Evolutionary conservation across 495 filamentous ascomycete genomes (phyloP).

Genomic region (Aspergillus steynii): DNA sequence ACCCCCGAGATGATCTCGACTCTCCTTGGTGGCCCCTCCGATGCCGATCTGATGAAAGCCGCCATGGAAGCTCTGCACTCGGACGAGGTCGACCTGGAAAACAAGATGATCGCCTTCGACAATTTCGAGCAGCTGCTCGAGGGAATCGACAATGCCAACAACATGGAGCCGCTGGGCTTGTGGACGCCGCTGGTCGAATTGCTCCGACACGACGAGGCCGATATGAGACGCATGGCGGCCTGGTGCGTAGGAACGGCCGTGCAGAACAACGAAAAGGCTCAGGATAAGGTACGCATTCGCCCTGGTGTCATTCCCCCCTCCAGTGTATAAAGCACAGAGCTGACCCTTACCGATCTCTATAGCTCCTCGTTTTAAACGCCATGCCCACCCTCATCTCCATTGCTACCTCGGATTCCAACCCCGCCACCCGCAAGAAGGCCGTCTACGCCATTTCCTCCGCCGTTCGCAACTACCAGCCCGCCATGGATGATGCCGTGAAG

Average conservation of each 20-base stretch:
- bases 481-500: constrained; percentile 61
- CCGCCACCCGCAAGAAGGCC: constrained; percentile 78
- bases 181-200: constrained; percentile 78
- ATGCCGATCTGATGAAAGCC: constrained; percentile 86
- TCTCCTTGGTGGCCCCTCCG: constrained; percentile 78
- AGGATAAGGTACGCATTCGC: constrained; percentile 61
- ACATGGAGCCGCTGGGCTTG: constrained; percentile 71
- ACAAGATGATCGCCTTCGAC: constrained; percentile 88
- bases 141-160: constrained; percentile 92
- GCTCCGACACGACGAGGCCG: constrained; percentile 64
- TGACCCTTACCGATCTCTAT: constrained; percentile 18
- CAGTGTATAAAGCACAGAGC: neutral
- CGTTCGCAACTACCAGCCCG: constrained; percentile 83
- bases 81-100: constrained; percentile 64
- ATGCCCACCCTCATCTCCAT: constrained; percentile 68
- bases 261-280: constrained; percentile 85
- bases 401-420: constrained; percentile 58
- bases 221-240: constrained; percentile 77
- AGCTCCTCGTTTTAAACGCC: constrained; percentile 68
- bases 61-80: constrained; percentile 72
- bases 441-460: constrained; percentile 82
- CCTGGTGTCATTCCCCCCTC: neutral
- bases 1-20: constrained; percentile 65
- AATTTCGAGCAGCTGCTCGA: constrained; percentile 95
- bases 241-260: constrained; percentile 95